Evolutionary conservation across 2,329 filamentous ascomycete species (phyloP), one percentile per base, ranked within the genome.

Genomic region (Penicillium decumbens): DNA sequence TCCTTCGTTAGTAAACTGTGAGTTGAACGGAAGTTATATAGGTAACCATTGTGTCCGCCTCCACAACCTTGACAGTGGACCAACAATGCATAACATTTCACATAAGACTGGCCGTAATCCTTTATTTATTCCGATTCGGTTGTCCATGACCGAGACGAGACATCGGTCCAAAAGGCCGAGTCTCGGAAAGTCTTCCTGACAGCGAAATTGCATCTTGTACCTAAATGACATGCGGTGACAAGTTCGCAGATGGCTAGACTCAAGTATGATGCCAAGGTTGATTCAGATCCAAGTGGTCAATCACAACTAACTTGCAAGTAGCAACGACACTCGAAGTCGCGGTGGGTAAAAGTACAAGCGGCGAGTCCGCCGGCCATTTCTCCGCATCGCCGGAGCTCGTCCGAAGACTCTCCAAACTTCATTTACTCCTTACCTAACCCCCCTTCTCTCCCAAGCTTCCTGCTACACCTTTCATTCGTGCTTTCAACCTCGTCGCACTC

Each of bases 341-440:
- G 6, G 13, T 15, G 45, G 39, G 13, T 33, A 42, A 47, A 33
- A 24, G 29, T 24, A 42, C 39, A 37, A 38, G 45, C 39, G 39
- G n/a, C 6, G 20, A 23, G 20, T 20, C 15, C 10, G 37, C 27
- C 7, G 40, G 41, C 32, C 32, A 47, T 39, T 57, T 64, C 64
- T 65, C 64, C 63, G 61, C 62, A 58, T 49, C 48, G 51, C 45
- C 55, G 56, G 57, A 61, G 55, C 46, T 52, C 41, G 44, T 51
- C 58, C 50, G 51, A 47, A 18, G 20, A 18, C 38, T 40, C 20
- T 39, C 23, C 38, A 40, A 12, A 39, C 20, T 24, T 13, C 20
- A 27, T 33, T 40, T 32, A 7, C 27, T 40, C 39, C 44, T 40
- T 30, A 18, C 15, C 15, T 18, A 18, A 18, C 15, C 15, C 15